A percentile compares a stretch with the other conserved stretches of the same genome.
phyloP scores from a whole-genome alignment of 179 eudicot species.

The Beta macrorhiza region DNA sequence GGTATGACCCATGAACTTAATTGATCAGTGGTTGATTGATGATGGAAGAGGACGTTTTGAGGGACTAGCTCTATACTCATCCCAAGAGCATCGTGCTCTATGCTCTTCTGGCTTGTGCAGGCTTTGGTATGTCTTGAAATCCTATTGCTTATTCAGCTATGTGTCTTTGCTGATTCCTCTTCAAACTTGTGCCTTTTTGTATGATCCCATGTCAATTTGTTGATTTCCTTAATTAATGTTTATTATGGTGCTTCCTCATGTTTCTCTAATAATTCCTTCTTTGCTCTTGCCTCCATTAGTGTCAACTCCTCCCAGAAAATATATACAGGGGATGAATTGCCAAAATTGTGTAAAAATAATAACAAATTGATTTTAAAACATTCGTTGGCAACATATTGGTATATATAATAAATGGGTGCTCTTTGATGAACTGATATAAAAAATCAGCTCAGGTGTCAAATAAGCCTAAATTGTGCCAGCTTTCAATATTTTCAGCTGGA shows the following conservation, averaged over 20 bases:
- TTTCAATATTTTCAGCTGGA: too few species aligned
- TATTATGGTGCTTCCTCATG: background rate
- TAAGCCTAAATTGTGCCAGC: too few species aligned
- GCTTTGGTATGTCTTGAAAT: slow-evolving; percentile 5
- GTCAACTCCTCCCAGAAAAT: background rate
- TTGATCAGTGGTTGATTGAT: slow-evolving; percentile 1
- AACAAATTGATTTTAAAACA: too few species aligned
- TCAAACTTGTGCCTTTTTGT: background rate
- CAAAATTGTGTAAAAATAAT: too few species aligned
- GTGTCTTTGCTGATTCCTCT: background rate
- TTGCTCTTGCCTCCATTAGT: background rate
- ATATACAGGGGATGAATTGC: background rate
- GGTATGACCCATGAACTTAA: background rate
- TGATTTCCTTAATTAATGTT: background rate
- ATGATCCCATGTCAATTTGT: background rate
- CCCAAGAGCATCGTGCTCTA: background rate
- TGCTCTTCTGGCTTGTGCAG: background rate
- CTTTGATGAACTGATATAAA: too few species aligned
- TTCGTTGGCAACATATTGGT: too few species aligned
- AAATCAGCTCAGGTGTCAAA: too few species aligned
- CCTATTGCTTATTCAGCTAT: background rate
- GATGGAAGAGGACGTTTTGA: background rate
- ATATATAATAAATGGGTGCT: too few species aligned
- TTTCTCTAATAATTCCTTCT: background rate
- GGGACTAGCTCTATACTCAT: background rate